Percentiles rank a stretch among this genome's conserved stretches.
Evolutionary conservation across 2,329 filamentous ascomycete species (phyloP).

Genomic region (Cercospora canescens): DNA sequence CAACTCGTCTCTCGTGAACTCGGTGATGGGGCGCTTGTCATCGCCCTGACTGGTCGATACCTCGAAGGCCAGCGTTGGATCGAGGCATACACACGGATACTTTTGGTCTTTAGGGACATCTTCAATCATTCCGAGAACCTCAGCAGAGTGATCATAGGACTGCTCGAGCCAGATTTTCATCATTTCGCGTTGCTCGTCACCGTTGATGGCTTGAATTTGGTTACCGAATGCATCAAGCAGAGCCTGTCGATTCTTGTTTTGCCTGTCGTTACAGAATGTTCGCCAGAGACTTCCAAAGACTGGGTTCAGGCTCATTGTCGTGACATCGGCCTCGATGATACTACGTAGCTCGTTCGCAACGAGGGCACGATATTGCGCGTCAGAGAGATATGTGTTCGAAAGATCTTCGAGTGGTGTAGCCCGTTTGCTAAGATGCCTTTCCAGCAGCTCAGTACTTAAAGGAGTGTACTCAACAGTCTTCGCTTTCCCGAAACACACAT

Average conservation of each 20-base stretch:
- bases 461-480: background rate
- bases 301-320: conserved; percentile 17
- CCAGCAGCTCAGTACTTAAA: background rate
- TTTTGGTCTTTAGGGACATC: conserved; percentile 3
- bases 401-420: conserved; percentile 4
- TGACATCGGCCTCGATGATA: conserved; percentile 15
- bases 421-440: conserved; percentile 2
- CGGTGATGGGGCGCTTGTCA: conserved; percentile 11
- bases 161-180: conserved; percentile 20
- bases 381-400: conserved; percentile 7
- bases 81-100: conserved; percentile 18
- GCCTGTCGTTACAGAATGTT: conserved; percentile 16
- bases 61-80: conserved; percentile 14
- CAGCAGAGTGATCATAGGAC: conserved; percentile 19
- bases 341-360: conserved; percentile 10
- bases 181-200: conserved; percentile 3
- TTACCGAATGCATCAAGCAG: conserved; percentile 15
- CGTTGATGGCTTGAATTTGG: conserved; percentile 9
- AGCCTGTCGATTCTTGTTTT: conserved; percentile 7
- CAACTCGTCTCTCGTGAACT: conserved; percentile 16
- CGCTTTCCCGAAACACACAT: background rate
- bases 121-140: conserved; percentile 15
- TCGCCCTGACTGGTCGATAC: background rate
- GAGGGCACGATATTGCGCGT: conserved; percentile 4
- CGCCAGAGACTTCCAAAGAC: conserved; percentile 20